Percentiles rank a stretch among this genome's conserved stretches.
These are phyloP conservation scores for Alternaria infectoria DNA, from an alignment of 2,329 filamentous ascomycete species.

Conservation along the genomic window DNA sequence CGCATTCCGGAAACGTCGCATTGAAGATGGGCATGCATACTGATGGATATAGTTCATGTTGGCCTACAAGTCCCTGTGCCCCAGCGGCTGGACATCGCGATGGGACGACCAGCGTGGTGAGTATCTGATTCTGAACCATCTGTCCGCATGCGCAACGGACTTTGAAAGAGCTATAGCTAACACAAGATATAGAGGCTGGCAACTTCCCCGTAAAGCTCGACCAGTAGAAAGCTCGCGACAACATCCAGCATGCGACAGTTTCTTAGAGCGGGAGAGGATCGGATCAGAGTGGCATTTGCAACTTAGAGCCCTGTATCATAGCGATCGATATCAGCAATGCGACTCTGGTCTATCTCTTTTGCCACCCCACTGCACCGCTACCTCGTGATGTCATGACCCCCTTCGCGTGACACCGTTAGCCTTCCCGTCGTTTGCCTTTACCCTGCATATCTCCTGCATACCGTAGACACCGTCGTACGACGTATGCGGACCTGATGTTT, in stretches of 20 bases:
- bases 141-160: not conserved
- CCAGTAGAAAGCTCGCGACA: conserved; percentile 36
- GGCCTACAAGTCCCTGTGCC: conserved; percentile 97
- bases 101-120: conserved; percentile 94
- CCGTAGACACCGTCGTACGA: not conserved
- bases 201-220: conserved; percentile 48
- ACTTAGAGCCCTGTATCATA: conserved; percentile 38
- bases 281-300: conserved; percentile 33
- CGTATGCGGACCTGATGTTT: not conserved
- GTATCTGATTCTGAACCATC: no score
- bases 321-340: conserved; percentile 36
- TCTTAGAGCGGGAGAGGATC: conserved; percentile 21
- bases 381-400: conserved; percentile 10
- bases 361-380: not conserved
- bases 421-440: not conserved
- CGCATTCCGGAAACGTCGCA: conserved; percentile 3
- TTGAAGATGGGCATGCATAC: conserved; percentile 6
- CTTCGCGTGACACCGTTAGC: not conserved
- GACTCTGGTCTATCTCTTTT: conserved; percentile 28
- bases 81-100: conserved; percentile 88
- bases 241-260: conserved; percentile 22
- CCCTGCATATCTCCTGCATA: not conserved
- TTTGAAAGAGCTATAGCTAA: conserved; percentile 5
- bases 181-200: conserved; percentile 31
- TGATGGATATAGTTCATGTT: conserved; percentile 77